Base-by-base conservation (phyloP, 2,329 filamentous ascomycete species). In the Epicoccum nigrum region DNA sequence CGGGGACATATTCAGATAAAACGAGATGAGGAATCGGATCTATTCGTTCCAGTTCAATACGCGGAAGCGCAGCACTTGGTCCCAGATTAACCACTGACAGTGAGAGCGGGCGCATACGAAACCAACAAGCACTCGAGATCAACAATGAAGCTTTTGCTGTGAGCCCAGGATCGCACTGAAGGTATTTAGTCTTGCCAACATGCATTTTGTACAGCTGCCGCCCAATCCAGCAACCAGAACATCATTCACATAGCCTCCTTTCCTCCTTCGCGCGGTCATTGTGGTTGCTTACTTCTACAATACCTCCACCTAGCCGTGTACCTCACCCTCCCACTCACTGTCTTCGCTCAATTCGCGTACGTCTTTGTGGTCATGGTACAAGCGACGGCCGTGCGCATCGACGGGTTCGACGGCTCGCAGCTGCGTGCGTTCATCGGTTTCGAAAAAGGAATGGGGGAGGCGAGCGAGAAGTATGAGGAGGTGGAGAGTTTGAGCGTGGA, bases 301-400 rank as follows among this genome's bases (percentile, higher is more conserved):
- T 15, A 20, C 32, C 4, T n/a, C 21, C 4, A 12, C 13, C 2
- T 47, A 4, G 9, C 44, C 0, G 37, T 45, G 9, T 56, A 54
- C 32, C 33, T 19, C 4, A 23, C 42, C 4, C n/a, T 56, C 2
- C 45, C 50, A 5, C 54, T 54, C 28, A 44, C 45, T 1, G 45
- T 54, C 4, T 56, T 56, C 15, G 54, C 50, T 9, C 50, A 56
- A 13, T 56, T 56, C 30, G 54, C 54, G 7, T 56, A 44, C 37
- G 35, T 46, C 4, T 56, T 56, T 21, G 54, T 56, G 7, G 54
- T 53, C 23, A 45, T 56, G 31, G 39, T 54, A 0, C 54, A 50
- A 7, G 50, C 50, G 3, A 35, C 37, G 1, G 35, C 42, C 2
- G 16, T 43, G 1, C 30, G 25, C 3, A 27, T 41, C 3, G 23